Evolutionary conservation across 2,329 filamentous ascomycete genomes (phyloP).

Genomic region (Aspergillus bombycis): DNA sequence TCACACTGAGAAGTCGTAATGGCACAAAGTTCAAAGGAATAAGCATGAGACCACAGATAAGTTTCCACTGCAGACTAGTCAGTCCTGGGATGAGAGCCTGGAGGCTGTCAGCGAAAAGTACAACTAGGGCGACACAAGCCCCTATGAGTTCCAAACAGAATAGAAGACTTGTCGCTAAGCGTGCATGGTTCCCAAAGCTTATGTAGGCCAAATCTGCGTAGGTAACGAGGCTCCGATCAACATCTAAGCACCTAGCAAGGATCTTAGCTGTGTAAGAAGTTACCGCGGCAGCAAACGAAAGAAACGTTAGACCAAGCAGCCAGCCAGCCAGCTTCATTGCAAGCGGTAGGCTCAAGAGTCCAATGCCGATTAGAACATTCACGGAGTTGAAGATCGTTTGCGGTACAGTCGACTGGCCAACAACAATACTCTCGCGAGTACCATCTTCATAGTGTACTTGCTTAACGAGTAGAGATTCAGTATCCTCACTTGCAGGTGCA

Average conservation of each 20-base stretch:
- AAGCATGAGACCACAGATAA: conserved; percentile 76
- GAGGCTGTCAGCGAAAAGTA: conserved; percentile 92
- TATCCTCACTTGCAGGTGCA: conserved; percentile 60
- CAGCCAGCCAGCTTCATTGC: conserved; percentile 87
- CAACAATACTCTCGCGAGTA: conserved; percentile 78
- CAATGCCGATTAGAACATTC: conserved; percentile 89
- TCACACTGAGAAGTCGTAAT: conserved; percentile 81
- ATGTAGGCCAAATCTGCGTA: conserved; percentile 93
- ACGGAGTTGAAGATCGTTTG: conserved; percentile 97
- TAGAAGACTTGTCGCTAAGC: conserved; percentile 78
- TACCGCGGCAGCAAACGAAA: conserved; percentile 72
- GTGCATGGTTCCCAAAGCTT: conserved; percentile 80
- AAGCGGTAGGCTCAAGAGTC: conserved; percentile 83
- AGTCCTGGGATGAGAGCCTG: conserved; percentile 74
- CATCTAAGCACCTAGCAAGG: conserved; percentile 84
- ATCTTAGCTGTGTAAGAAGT: conserved; percentile 87
- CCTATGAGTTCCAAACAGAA: conserved; percentile 88
- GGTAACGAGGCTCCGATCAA: conserved; percentile 82
- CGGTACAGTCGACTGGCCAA: conserved; percentile 91
- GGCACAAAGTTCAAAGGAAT: conserved; percentile 84
- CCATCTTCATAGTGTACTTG: conserved; percentile 84
- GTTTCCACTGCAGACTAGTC: conserved; percentile 76
- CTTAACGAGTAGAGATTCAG: conserved; percentile 80
- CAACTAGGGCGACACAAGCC: conserved; percentile 84
- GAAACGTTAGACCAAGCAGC: conserved; percentile 76